Percentiles rank a stretch among this genome's conserved stretches.
These are phyloP conservation scores for Dimocarpus longan DNA, from an alignment of 345 rosid genomes.

Conservation along the genomic window DNA sequence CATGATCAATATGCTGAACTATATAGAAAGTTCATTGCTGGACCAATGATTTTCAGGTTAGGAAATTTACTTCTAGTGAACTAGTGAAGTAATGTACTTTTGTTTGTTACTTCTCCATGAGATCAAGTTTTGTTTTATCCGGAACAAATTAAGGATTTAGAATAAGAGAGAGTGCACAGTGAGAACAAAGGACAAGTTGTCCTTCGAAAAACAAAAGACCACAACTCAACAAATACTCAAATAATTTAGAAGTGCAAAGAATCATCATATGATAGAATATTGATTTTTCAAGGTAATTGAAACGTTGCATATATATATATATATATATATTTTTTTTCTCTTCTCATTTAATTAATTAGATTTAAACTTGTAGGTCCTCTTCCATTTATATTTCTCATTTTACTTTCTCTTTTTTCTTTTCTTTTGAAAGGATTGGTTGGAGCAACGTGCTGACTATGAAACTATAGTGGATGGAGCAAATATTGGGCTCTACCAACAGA, in stretches of 20 bases:
- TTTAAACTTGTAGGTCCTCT: background rate
- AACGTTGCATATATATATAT: no score
- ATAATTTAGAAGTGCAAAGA: background rate
- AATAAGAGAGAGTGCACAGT: background rate
- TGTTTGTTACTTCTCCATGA: background rate
- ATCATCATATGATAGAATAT: background rate
- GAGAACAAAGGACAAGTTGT: background rate
- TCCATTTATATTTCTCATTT: background rate
- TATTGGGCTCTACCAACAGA: constrained; percentile 86
- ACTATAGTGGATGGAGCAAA: constrained; percentile 94
- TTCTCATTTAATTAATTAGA: background rate
- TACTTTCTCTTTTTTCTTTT: background rate
- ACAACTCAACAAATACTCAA: background rate
- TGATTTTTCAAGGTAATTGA: background rate
- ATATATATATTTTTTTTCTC: background rate
- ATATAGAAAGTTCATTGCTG: background rate
- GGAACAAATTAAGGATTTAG: background rate
- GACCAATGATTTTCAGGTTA: background rate
- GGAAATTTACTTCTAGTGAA: background rate
- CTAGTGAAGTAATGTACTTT: background rate
- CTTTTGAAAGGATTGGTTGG: constrained; percentile 67
- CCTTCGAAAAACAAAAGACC: background rate
- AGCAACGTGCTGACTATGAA: constrained; percentile 56
- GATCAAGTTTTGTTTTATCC: background rate
- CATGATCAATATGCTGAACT: background rate